Base-by-base conservation (phyloP, 1,139 yeast species). In the Diutina ranongensis region DNA sequence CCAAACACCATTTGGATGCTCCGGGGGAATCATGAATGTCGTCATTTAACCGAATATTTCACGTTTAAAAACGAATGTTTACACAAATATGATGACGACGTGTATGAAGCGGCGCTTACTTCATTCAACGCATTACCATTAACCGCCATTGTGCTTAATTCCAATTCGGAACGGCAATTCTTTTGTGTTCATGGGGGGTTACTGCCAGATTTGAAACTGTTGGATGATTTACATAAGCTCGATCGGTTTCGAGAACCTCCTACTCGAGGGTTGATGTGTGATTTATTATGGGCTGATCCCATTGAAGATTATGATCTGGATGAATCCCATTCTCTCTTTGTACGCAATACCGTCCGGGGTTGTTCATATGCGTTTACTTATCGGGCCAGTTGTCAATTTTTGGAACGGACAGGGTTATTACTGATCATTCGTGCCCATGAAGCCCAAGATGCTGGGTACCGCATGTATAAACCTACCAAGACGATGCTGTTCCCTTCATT, bases 171-270 rank as follows among this genome's bases (percentile, higher is more conserved):
- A 65, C 81, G 82, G 52, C 97, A 92, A 62, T 89, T 92, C 55
- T 83, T 92, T 61, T 92, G 98, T 64, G 95, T 89, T 45, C 98
- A 89, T 61, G 98, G 97, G 47, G 97, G 97, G n/a, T 71, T 89
- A 20, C 85, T 95, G 13, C 97, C 96, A 2, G 94, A 87, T 47
- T 67, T 89, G 52, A 75, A 71, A 49, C 68, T 81, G 2, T 69
- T 87, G 45, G 81, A 80, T 47, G 97, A 89, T 58, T 65, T 92
- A 44, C 70, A 74, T 34, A 70, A 66, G 45, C 67, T 92, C 40
- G 80, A 89, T 62, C 72, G 98, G 51, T 92, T 89, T 66, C 72
- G 84, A 51, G 95, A 89, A 58, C 96, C 96, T 32, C 98, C 98
- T 8, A 84, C 96, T 2, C 78, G 81, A 51, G 98, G 98, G 0